Base-by-base conservation (phyloP, 139 green algal species). In the Tetraselmis striata region DNA sequence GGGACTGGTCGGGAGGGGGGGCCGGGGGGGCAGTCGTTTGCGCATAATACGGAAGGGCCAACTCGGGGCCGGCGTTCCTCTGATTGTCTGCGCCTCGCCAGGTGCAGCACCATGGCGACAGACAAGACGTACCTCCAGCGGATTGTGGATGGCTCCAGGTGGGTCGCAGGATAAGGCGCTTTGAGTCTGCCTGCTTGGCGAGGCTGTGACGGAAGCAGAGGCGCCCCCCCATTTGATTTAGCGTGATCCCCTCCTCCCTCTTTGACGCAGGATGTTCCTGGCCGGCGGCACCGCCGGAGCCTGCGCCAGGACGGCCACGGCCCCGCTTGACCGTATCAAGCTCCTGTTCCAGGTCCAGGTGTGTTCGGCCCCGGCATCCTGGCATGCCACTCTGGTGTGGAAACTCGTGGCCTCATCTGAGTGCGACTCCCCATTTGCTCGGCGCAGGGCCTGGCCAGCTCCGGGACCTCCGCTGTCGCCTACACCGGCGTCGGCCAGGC, bases 261-360 rank as follows among this genome's bases (percentile, higher is more conserved):
- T n/a, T n/a, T n/a, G n/a, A n/a, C n/a, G 26, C 32, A 89, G 83
- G 59, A 91, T 91, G 87, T 91, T 91, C 77, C 24, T 95, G 5
- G 90, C 92, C 0, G 93, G 93, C 1, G 93, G 93, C 2, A 28
- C 87, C 0, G 94, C 93, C 1, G 93, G 93, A 28, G 91, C 91
- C 0, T 76, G 92, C 29, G 92, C 93, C 0, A 79, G 93, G 1
- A 97, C 93, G 28, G 81, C 80, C 25, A 91, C 91, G 0, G 93
- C 93, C 0, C 93, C 93, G 0, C 74, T 97, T 0, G 93, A 97
- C 83, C 86, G 95, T n/a, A 97, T 98, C 84, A 98, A 98, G 87
- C 89, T 98, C 45, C 88, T 98, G 25, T 97, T 98, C 78, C 95
- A 98, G 87, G 95, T 98, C 1, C 93, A 97, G 90, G 92, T 86